These are phyloP conservation scores for Aspergillus alliaceus DNA, from an alignment of 2,329 filamentous ascomycete genomes.

Conservation along the genomic window DNA sequence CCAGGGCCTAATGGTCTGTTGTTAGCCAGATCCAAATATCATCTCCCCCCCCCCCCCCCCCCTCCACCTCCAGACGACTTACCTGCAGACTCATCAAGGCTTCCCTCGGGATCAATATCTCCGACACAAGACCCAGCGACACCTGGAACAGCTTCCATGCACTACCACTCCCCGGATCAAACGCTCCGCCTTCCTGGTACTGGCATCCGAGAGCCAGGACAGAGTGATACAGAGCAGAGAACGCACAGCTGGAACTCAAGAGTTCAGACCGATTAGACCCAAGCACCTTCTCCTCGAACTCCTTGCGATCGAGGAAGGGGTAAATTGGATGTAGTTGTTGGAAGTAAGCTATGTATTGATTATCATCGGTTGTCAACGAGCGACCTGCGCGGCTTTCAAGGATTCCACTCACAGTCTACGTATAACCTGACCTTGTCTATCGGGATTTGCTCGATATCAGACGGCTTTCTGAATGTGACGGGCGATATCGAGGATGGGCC, in stretches of 20 bases:
- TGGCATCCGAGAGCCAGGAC: constrained; percentile 42
- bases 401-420: too few relatives aligned
- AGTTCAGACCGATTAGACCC: constrained; percentile 25
- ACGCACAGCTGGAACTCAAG: constrained; percentile 27
- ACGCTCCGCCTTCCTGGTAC: constrained; percentile 36
- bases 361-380: too few relatives aligned
- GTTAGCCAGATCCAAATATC: too few relatives aligned
- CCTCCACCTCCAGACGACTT: too few relatives aligned
- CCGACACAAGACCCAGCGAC: constrained; percentile 37
- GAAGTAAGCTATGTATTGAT: too few relatives aligned
- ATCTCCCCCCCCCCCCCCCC: too few relatives aligned
- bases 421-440: too few relatives aligned
- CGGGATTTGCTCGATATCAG: too few relatives aligned
- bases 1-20: too few relatives aligned
- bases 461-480: too few relatives aligned
- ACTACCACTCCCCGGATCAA: constrained; percentile 40
- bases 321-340: constrained; percentile 40
- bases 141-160: constrained; percentile 43
- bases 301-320: constrained; percentile 24
- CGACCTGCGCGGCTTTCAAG: too few relatives aligned
- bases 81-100: constrained; percentile 22
- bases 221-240: constrained; percentile 41
- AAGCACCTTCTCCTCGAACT: constrained; percentile 35
- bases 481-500: too few relatives aligned
- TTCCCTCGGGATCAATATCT: constrained; percentile 28